These are phyloP conservation scores for Russula sp. DNA, from an alignment of 768 basidiomycete species.

Conservation along the genomic window DNA sequence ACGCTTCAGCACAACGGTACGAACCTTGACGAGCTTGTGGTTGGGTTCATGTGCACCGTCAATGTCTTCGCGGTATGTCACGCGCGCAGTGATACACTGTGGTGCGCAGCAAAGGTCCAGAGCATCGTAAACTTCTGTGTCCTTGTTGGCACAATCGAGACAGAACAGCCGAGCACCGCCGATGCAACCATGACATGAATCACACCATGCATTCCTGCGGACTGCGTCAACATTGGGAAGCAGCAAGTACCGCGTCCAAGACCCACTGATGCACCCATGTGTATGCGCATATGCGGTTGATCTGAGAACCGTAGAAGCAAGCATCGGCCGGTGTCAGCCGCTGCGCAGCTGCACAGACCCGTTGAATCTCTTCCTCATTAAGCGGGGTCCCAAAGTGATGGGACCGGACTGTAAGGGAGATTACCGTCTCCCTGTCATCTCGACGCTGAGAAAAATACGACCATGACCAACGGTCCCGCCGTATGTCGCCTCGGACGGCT, in stretches of 20 bases:
- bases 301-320: slow-evolving; percentile 26
- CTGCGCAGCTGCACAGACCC: slow-evolving; percentile 18
- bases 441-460: slow-evolving; percentile 31
- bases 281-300: slow-evolving; percentile 22
- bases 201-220: slow-evolving; percentile 25
- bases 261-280: slow-evolving; percentile 27
- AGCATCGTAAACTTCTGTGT: slow-evolving; percentile 15
- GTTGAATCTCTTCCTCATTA: slow-evolving; percentile 21
- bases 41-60: slow-evolving; percentile 5
- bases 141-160: slow-evolving; percentile 28
- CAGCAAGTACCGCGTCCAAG: not conserved
- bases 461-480: slow-evolving; percentile 29
- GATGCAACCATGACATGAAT: slow-evolving; percentile 27
- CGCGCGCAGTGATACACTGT: slow-evolving; percentile 23
- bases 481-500: slow-evolving; percentile 26
- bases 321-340: slow-evolving; percentile 28
- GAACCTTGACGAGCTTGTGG: not conserved
- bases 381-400: slow-evolving; percentile 25
- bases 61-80: slow-evolving; percentile 22
- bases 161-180: slow-evolving; percentile 31
- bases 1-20: not conserved
- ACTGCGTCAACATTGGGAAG: not conserved
- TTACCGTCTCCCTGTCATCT: slow-evolving; percentile 26
- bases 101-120: slow-evolving; percentile 31
- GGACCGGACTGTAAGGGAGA: slow-evolving; percentile 28